Base-by-base conservation (phyloP, 495 filamentous ascomycete genomes). In the Aspergillus heteromorphus region DNA sequence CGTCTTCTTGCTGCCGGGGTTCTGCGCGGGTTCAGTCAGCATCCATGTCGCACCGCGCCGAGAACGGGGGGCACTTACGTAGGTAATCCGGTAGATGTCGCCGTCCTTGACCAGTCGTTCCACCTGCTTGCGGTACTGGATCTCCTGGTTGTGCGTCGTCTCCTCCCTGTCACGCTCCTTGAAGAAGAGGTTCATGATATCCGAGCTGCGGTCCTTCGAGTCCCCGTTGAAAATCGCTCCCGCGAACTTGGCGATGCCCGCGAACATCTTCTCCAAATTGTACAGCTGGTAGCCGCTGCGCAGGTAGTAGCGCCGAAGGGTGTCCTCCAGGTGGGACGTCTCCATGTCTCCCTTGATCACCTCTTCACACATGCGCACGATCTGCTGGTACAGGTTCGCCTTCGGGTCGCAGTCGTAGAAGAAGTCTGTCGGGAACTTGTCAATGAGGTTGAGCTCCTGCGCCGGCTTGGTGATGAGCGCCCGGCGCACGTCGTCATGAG, bases 281-380 rank as follows among this genome's bases (percentile, higher is more conserved):
- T 97, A 97, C 16, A 99, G 70, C 55, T 87, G 87, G 83, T 91
- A 97, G 17, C 95, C 95, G 59, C 82, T 84, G 67, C 84, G 83
- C 50, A 97, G 77, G 67, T 96, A 97, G 65, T 86, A 95, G 53
- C 87, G 87, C 6, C 95, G 86, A 17, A 99, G 78, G 5, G 86
- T 87, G 60, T 97, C 93, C 63, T 99, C 92, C 48, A 95, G 87
- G 21, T 86, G 81, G 30, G 73, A 72, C 58, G 88, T 80, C 40
- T 97, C 95, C 25, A 91, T 75, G 38, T 96, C 90, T 14, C 84
- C 78, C 57, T 83, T 78, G 48, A 88, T 76, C 23, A 87, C 81
- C 31, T 86, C 81, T 59, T 86, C 79, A 53, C 86, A 84, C 79
- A 87, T 83, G 29, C 75, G 72, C 10, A 89, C 71, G 40, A 87